Conservation (phyloP, 306 rosid species). For the Cyamopsis tetragonoloba region DNA sequence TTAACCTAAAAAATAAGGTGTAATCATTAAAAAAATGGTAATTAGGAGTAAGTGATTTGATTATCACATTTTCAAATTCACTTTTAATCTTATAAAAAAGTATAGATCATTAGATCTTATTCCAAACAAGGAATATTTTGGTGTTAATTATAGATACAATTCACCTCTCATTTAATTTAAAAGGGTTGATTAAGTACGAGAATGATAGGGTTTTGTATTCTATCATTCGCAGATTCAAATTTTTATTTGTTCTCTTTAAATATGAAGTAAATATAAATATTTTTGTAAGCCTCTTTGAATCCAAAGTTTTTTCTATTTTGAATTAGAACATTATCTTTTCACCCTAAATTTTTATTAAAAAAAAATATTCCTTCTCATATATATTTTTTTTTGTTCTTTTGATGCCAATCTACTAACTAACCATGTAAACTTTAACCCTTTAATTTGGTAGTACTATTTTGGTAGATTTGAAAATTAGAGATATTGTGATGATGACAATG, state of each 20-base stretch:
- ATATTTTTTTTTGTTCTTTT: neutral
- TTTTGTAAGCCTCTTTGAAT: too few species aligned
- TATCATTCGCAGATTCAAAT: too few species aligned
- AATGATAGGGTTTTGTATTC: too few species aligned
- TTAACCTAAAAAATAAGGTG: neutral
- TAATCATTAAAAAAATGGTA: neutral
- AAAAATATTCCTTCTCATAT: conserved; percentile 8
- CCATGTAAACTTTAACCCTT: conserved; percentile 23
- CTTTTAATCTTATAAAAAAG: conserved; percentile 22
- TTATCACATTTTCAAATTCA: neutral
- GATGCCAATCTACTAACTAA: conserved; percentile 23
- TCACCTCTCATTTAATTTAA: too few species aligned
- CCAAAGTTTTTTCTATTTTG: too few species aligned
- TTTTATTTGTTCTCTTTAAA: too few species aligned
- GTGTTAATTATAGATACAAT: conserved; percentile 11
- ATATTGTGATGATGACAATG: conserved; percentile 36
- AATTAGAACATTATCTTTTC: too few species aligned
- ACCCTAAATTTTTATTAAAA: too few species aligned
- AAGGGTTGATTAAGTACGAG: too few species aligned
- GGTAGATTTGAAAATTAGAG: conserved; percentile 31
- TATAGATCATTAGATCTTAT: conserved; percentile 21
- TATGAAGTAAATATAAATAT: too few species aligned
- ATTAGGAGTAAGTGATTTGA: neutral
- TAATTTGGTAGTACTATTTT: conserved; percentile 19
- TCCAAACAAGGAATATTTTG: conserved; percentile 27